A percentile compares a stretch with the other conserved stretches of the same genome.
These are phyloP conservation scores for Aspergillus persii DNA, from an alignment of 2,329 filamentous ascomycete species.

Conservation along the genomic window DNA sequence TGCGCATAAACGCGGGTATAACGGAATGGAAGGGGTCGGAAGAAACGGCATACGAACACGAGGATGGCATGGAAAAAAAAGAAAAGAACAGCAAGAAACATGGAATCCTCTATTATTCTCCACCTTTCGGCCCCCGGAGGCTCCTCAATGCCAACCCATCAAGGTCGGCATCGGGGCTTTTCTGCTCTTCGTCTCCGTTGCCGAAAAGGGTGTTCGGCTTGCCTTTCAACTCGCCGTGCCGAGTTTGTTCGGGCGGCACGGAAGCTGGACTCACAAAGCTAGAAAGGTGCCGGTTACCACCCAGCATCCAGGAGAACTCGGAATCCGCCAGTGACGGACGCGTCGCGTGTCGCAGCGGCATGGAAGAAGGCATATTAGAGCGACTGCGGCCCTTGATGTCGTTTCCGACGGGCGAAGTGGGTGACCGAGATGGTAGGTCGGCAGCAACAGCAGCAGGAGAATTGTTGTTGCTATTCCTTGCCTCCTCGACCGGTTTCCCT, in stretches of 20 bases:
- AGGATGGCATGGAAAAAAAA: not conserved
- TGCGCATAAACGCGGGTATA: slow-evolving; percentile 6
- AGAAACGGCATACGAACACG: not conserved
- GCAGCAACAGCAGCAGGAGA: slow-evolving; percentile 5
- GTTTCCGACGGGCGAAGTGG: slow-evolving; percentile 9
- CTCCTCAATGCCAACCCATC: slow-evolving; percentile 42
- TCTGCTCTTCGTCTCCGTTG: slow-evolving; percentile 30
- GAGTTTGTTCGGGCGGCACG: slow-evolving; percentile 44
- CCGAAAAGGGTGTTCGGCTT: slow-evolving; percentile 37
- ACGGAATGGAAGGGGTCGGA: not conserved
- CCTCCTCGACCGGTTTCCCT: not conserved
- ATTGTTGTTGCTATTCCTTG: slow-evolving; percentile 4
- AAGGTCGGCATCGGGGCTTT: slow-evolving; percentile 29
- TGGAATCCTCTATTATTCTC: slow-evolving; percentile 2
- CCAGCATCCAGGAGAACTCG: slow-evolving; percentile 53
- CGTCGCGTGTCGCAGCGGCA: slow-evolving; percentile 22
- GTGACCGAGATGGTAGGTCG: slow-evolving; percentile 2
- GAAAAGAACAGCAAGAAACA: not conserved
- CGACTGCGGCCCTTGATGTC: slow-evolving; percentile 5
- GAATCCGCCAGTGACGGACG: slow-evolving; percentile 47
- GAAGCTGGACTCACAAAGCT: slow-evolving; percentile 47
- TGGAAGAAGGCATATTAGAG: slow-evolving; percentile 16
- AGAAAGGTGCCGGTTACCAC: slow-evolving; percentile 43
- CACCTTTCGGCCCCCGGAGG: slow-evolving; percentile 29
- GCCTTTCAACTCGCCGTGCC: slow-evolving; percentile 30